Percentiles rank a stretch among this genome's conserved stretches.
phyloP scores from a whole-genome alignment of 2,329 filamentous ascomycete genomes.

The Moelleriella libera region DNA sequence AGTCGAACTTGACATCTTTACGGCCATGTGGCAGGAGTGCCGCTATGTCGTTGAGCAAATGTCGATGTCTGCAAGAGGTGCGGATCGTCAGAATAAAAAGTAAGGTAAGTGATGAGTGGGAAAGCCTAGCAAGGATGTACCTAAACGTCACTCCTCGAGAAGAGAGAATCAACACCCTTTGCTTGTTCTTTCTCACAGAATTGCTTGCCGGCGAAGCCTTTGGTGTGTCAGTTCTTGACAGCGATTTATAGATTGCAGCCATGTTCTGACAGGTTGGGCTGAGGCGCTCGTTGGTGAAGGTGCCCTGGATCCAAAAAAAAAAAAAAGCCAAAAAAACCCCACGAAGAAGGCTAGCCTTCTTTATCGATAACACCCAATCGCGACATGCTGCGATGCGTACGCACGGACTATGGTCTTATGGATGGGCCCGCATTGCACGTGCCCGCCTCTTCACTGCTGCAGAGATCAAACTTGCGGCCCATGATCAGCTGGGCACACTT shows the following conservation, averaged over 20 bases:
- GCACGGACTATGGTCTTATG: background rate
- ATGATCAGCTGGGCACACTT: no score
- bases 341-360: background rate
- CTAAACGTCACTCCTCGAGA: slow-evolving; percentile 85
- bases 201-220: slow-evolving; percentile 34
- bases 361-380: background rate
- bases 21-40: slow-evolving; percentile 80
- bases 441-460: no score
- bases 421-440: background rate
- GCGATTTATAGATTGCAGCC: slow-evolving; percentile 63
- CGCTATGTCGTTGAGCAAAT: slow-evolving; percentile 80
- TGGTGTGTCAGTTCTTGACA: slow-evolving; percentile 43
- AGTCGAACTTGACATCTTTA: slow-evolving; percentile 95
- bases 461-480: no score
- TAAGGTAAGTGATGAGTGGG: background rate
- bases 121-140: slow-evolving; percentile 26
- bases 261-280: slow-evolving; percentile 17
- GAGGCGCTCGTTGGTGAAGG: background rate
- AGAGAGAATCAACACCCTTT: slow-evolving; percentile 76
- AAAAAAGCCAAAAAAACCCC: no score
- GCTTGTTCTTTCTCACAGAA: slow-evolving; percentile 48
- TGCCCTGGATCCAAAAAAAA: no score
- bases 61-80: slow-evolving; percentile 55
- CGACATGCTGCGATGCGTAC: background rate
- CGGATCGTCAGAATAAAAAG: background rate